Evolutionary conservation across 2,329 filamentous ascomycete species (phyloP), one percentile per base, ranked within the genome.

Genomic region (Aspergillus flavus): DNA sequence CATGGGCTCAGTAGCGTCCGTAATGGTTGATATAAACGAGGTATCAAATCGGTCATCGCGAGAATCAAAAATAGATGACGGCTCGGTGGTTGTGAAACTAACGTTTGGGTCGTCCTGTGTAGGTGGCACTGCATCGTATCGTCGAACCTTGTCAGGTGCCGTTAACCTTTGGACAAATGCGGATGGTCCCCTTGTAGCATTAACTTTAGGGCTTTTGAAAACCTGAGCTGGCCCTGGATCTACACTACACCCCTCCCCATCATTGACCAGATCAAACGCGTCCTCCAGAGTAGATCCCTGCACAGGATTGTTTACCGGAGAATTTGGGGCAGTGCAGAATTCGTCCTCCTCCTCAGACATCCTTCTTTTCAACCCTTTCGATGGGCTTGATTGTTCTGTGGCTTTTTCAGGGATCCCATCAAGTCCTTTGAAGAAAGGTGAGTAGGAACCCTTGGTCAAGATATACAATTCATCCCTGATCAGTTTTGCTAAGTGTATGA

Each of bases 401-500:
- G 23, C 55, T 43, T 69, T 58, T 19, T 41, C 26, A 23, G 54
- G 43, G 16, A 32, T 28, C n/a, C 58, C 61, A 9, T 62, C 58
- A 21, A 11, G 14, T 7, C 36, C 23, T 21, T 55, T 21, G 23
- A 58, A 12, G 26, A 32, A 28, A 14, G 58, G 56, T 32, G 58
- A 61, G 39, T 66, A 68, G 4, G 63, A 68, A 10, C 73, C 72
- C 11, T 66, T 65, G 16, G 61, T 71, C 6, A 72, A 52, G 34
- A 79, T 57, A 52, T 75, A 76, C 9, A 74, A 43, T 54, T 80
- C 74, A 39, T 79, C 74, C 4, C 72, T 54, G 28, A 81, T 64
- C 16, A 75, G 56, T 3, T 67, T 59, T 30, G 68, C 48, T 12
- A 81, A 62, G 39, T 75, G 69, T 19, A 64, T 34, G 26, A 78